phyloP scores from a whole-genome alignment of 371 early-diverging fungal genomes.

The Mucor circinelloides region DNA sequence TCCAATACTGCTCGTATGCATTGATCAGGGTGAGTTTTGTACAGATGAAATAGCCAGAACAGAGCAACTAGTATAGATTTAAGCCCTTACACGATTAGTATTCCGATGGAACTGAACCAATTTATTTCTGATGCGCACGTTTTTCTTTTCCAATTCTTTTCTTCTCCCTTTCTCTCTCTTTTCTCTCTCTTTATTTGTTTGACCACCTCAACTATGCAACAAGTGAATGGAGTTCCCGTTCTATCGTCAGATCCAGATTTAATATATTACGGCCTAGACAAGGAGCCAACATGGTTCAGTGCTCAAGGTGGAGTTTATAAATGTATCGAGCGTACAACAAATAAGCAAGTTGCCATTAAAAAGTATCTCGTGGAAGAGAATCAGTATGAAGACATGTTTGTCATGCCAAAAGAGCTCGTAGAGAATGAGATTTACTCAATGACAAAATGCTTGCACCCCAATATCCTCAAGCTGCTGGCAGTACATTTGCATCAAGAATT shows the following conservation, averaged over 20 bases:
- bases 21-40: not conserved
- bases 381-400: conserved; percentile 47
- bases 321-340: conserved; percentile 33
- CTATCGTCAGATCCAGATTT: conserved; percentile 42
- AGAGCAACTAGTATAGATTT: not conserved
- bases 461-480: conserved; percentile 43
- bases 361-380: conserved; percentile 52
- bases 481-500: conserved; percentile 53
- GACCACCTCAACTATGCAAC: conserved; percentile 34
- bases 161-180: not conserved
- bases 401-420: conserved; percentile 55
- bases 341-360: conserved; percentile 45
- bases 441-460: conserved; percentile 51
- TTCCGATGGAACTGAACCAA: not conserved
- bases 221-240: conserved; percentile 54
- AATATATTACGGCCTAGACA: conserved; percentile 41
- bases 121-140: not conserved
- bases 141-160: conserved; percentile 5
- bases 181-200: not conserved
- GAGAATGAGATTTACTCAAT: conserved; percentile 57
- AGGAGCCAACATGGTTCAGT: conserved; percentile 54
- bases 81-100: not conserved
- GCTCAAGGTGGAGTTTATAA: conserved; percentile 56
- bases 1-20: not conserved
- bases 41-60: not conserved